phyloP scores from a whole-genome alignment of 2,329 filamentous ascomycete genomes.

The Neofusicoccum umdonicola region DNA sequence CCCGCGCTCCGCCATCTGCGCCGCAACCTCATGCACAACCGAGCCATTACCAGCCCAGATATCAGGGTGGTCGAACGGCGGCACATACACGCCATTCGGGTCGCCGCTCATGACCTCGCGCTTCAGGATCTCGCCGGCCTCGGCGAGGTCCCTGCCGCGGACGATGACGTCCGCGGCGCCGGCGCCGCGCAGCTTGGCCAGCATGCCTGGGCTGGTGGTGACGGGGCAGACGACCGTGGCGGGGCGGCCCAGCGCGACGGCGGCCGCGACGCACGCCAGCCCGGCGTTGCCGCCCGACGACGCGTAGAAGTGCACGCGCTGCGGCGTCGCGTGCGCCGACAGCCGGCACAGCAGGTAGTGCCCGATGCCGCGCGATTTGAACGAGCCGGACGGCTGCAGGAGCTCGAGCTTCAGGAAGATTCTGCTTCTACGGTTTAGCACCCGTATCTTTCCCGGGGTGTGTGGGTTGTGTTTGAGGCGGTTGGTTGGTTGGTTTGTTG shows the following conservation, averaged over 20 bases:
- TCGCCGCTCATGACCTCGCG: constrained; percentile 52
- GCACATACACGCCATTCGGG: constrained; percentile 56
- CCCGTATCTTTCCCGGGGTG: not conserved
- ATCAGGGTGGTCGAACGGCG: constrained; percentile 67
- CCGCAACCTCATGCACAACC: constrained; percentile 53
- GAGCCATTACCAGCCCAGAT: constrained; percentile 66
- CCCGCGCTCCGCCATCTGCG: constrained; percentile 39
- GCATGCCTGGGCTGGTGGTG: constrained; percentile 66
- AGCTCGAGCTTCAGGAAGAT: constrained; percentile 85
- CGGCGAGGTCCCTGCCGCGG: constrained; percentile 64
- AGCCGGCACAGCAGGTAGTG: constrained; percentile 62
- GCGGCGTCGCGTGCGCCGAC: constrained; percentile 34
- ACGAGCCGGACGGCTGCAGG: constrained; percentile 79
- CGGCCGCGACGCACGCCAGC: constrained; percentile 74
- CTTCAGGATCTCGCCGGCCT: constrained; percentile 67
- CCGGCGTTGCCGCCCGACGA: constrained; percentile 83
- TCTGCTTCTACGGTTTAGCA: constrained; percentile 49
- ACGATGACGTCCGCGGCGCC: constrained; percentile 68
- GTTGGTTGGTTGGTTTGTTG: not conserved
- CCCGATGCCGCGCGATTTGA: constrained; percentile 76
- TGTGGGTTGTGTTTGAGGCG: not conserved
- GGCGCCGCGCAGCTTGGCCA: constrained; percentile 65
- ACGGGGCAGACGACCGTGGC: constrained; percentile 74
- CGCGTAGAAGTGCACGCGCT: constrained; percentile 68
- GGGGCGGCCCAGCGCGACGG: constrained; percentile 60